Conservation (phyloP, 2,329 filamentous ascomycete species). For the Phaeosphaeria sp. region DNA sequence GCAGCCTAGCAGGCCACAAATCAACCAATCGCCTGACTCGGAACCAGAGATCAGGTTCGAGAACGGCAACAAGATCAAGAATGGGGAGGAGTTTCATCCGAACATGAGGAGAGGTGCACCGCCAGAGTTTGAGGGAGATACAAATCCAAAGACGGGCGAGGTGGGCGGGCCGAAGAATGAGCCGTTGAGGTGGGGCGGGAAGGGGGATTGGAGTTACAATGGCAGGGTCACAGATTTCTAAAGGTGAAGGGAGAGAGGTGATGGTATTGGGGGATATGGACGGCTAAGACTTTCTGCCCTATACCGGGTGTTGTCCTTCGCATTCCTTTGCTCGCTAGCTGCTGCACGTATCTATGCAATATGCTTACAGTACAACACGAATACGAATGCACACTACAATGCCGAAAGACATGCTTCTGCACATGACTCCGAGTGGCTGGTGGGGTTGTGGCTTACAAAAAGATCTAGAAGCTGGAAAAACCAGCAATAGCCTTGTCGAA, state of each 20-base stretch:
- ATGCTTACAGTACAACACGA: background rate
- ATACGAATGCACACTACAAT: background rate
- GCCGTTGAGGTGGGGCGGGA: conserved; percentile 82
- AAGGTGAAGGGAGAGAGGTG: too few relatives aligned
- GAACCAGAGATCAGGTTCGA: conserved; percentile 20
- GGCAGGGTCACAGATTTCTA: conserved; percentile 90
- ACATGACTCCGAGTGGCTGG: background rate
- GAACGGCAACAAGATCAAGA: conserved; percentile 52
- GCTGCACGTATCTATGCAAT: background rate
- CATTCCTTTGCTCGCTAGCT: background rate
- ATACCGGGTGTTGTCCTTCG: too few relatives aligned
- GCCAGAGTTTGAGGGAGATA: conserved; percentile 92
- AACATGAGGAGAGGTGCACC: conserved; percentile 77
- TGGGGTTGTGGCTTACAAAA: background rate
- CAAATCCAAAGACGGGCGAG: conserved; percentile 93
- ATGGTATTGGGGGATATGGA: too few relatives aligned
- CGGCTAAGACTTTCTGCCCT: too few relatives aligned
- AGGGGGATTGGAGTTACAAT: conserved; percentile 90
- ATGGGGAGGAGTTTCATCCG: conserved; percentile 71
- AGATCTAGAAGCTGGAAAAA: background rate
- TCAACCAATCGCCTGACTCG: conserved; percentile 17
- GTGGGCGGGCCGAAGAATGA: conserved; percentile 98
- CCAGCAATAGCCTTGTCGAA: background rate
- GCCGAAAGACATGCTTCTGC: background rate
- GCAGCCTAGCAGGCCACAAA: background rate